phyloP scores from a whole-genome alignment of 352 stramenopile species.

The Peronospora tabacina region DNA sequence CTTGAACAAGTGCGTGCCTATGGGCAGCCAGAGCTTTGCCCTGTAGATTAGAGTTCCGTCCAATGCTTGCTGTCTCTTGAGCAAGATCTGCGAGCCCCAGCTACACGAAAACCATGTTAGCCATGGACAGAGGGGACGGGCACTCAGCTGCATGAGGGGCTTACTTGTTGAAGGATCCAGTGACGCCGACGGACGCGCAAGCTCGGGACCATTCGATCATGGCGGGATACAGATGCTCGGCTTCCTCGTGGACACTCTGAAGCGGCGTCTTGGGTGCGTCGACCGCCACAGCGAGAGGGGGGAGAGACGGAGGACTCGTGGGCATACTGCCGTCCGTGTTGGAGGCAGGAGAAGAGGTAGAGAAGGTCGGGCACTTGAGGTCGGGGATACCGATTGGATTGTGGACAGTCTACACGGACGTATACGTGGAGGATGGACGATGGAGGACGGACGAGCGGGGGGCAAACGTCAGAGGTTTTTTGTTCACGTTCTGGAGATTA shows the following conservation, averaged over 20 bases:
- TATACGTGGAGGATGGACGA: conserved; percentile 20
- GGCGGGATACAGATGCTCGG: conserved; percentile 44
- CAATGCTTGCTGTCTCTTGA: conserved; percentile 31
- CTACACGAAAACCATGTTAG: conserved; percentile 27
- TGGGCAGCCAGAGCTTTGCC: conserved; percentile 52
- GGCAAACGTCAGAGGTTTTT: background rate
- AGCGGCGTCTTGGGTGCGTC: conserved; percentile 13
- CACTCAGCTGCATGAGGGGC: background rate
- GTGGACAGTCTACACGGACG: conserved; percentile 1
- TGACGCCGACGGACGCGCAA: conserved; percentile 54
- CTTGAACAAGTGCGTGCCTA: conserved; percentile 71
- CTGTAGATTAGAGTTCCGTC: conserved; percentile 19
- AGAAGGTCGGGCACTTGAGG: conserved; percentile 5
- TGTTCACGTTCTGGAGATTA: conserved; percentile 36
- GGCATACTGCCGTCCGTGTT: conserved; percentile 6
- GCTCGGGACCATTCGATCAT: conserved; percentile 53
- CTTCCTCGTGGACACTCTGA: conserved; percentile 35
- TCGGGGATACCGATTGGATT: conserved; percentile 14
- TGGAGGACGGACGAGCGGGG: conserved; percentile 38
- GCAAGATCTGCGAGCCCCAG: conserved; percentile 69
- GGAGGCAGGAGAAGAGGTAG: conserved; percentile 9
- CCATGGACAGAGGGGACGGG: background rate
- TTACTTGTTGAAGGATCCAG: conserved; percentile 79
- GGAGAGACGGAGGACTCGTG: conserved; percentile 4
- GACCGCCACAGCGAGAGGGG: background rate